These are phyloP conservation scores for Starmera caribaea DNA, from an alignment of 805 yeast species.

Conservation along the genomic window DNA sequence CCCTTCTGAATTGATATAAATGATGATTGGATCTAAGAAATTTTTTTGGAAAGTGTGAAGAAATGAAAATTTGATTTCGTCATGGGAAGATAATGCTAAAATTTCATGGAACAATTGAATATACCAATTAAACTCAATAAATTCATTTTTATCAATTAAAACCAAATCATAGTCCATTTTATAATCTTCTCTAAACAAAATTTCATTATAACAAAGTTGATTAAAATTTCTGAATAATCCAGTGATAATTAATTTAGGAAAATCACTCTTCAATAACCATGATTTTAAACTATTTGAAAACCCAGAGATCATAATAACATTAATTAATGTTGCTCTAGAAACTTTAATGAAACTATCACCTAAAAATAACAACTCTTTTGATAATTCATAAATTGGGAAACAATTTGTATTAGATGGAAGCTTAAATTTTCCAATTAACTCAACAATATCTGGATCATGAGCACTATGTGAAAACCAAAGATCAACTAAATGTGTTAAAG, in stretches of 20 bases:
- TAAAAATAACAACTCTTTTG: slow-evolving; percentile 14
- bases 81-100: slow-evolving; percentile 4
- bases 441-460: slow-evolving; percentile 10
- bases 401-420: slow-evolving; percentile 1
- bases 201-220: slow-evolving; percentile 6
- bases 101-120: slow-evolving; percentile 5
- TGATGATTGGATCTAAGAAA: slow-evolving; percentile 7
- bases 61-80: slow-evolving; percentile 4
- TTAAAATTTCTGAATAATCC: slow-evolving; percentile 10
- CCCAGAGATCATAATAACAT: slow-evolving; percentile 8
- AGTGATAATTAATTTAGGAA: slow-evolving; percentile 8
- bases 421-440: slow-evolving; percentile 2
- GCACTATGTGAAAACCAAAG: slow-evolving; percentile 8
- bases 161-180: not conserved
- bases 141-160: not conserved
- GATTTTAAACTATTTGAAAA: slow-evolving; percentile 5
- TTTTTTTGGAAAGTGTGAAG: slow-evolving; percentile 5
- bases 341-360: slow-evolving; percentile 3
- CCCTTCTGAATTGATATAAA: not conserved
- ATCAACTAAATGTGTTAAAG: slow-evolving; percentile 10
- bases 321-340: slow-evolving; percentile 7
- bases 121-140: not conserved
- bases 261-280: slow-evolving; percentile 14
- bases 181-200: not conserved
- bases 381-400: slow-evolving; percentile 18